These are phyloP conservation scores for Dioscorea alata DNA, from an alignment of 106 monocot genomes.

Conservation along the genomic window DNA sequence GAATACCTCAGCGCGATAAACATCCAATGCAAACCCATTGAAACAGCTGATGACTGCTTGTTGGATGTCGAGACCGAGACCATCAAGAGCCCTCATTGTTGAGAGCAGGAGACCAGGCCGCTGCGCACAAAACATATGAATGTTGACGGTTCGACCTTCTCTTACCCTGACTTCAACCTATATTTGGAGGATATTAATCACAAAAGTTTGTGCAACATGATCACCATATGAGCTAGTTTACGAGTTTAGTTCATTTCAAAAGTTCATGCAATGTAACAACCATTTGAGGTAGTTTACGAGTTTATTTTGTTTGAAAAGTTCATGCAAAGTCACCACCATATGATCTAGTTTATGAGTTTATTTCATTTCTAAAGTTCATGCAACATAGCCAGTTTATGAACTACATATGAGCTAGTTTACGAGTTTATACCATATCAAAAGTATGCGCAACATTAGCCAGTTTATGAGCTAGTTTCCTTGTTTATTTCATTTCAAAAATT, in stretches of 20 bases:
- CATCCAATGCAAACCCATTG: constrained; percentile 72
- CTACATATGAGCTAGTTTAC: too few species aligned
- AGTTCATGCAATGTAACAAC: background rate
- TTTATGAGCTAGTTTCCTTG: too few species aligned
- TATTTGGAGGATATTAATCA: background rate
- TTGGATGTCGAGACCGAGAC: constrained; percentile 71
- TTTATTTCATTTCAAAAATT: too few species aligned
- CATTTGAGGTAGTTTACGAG: too few species aligned
- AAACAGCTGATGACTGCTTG: constrained; percentile 85
- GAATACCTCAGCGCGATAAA: constrained; percentile 78
- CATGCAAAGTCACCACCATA: too few species aligned
- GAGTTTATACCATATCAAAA: too few species aligned
- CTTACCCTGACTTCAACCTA: constrained; percentile 76
- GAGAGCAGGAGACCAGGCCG: constrained; percentile 63
- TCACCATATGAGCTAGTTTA: background rate
- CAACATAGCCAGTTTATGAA: too few species aligned
- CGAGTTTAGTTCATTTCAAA: background rate
- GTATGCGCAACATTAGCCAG: too few species aligned
- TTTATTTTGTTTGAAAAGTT: too few species aligned
- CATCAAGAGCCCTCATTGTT: constrained; percentile 70
- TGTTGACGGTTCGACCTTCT: constrained; percentile 73
- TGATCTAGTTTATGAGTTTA: background rate
- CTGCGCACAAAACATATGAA: constrained; percentile 82
- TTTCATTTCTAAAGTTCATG: background rate
- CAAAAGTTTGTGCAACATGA: background rate